These are phyloP conservation scores for Metschnikowia cerradonensis DNA, from an alignment of 805 yeast species.

Conservation along the genomic window DNA sequence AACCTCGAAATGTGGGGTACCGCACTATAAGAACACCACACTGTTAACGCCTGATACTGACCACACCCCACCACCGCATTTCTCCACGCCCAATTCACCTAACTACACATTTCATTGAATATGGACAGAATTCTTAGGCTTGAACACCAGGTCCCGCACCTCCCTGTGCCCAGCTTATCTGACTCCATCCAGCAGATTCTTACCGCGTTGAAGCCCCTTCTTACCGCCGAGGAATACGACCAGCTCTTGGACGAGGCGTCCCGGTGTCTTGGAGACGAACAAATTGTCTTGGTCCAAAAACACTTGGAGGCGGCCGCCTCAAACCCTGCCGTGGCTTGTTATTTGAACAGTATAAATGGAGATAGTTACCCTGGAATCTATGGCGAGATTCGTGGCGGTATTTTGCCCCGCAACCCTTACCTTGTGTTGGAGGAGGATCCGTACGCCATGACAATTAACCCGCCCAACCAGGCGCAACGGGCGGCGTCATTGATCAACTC, in stretches of 20 bases:
- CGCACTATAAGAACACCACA: not conserved
- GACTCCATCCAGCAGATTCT: slow-evolving; percentile 51
- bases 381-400: slow-evolving; percentile 61
- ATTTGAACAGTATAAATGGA: slow-evolving; percentile 52
- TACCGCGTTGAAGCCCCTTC: slow-evolving; percentile 56
- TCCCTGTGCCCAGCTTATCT: slow-evolving; percentile 59
- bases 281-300: slow-evolving; percentile 46
- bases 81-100: not conserved
- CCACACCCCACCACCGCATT: no score
- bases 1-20: no score
- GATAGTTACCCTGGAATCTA: slow-evolving; percentile 54
- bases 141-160: slow-evolving; percentile 46
- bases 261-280: slow-evolving; percentile 41
- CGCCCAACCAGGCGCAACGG: slow-evolving; percentile 64
- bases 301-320: slow-evolving; percentile 48
- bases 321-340: slow-evolving; percentile 36
- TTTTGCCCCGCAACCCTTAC: slow-evolving; percentile 75
- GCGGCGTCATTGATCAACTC: slow-evolving; percentile 66
- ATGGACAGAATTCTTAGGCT: slow-evolving; percentile 20
- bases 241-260: slow-evolving; percentile 42
- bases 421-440: slow-evolving; percentile 74
- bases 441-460: slow-evolving; percentile 46
- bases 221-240: slow-evolving; percentile 48
- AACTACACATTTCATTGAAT: no score
- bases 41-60: no score